Base-by-base conservation (phyloP, 208 protist species). In the Acanthamoeba sp. region DNA sequence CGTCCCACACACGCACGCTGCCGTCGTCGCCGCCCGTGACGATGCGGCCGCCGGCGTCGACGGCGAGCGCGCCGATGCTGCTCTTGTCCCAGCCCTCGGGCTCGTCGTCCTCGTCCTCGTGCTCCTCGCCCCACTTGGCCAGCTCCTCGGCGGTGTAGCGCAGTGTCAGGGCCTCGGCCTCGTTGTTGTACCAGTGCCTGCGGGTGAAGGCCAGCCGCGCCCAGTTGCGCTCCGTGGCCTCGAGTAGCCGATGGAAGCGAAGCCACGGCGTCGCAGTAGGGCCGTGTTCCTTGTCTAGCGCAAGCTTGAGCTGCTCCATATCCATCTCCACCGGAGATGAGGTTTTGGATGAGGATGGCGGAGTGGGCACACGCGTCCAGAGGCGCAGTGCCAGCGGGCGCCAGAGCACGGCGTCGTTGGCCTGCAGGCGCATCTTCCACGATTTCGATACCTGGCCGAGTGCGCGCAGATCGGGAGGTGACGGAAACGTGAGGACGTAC, bases 11-110 rank as follows among this genome's bases (percentile, higher is more conserved):
- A 16, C 32, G 69, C 69, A 78, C 69, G 69, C 69, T 42, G 27
- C 69, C 69, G 69, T 78, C 69, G 20, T 78, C 69, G 69, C 69
- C 69, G 69, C 69, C 69, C 18, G 69, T 78, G 34, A 78, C 69
- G 29, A 78, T 40, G 32, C 69, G 34, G 69, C 69, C 69, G 29
- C 69, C 69, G 69, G 38, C 69, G 32, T 78, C 69, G 1, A 78
- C 69, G 20, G 29, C 69, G 32, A 78, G 69, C 27, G 32, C 69
- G 38, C 12, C 29, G 34, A 78, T 32, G 69, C 69, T 45, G 32
- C 69, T 78, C 69, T 78, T 78, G 69, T 78, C 29, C 69, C 69
- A 78, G 29, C 69, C 69, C 69, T 78, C 69, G 12, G 69, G 69
- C 29, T 78, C 69, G 7, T 78, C 69, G 69, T 36, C 29, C 5